Conservation (phyloP, 371 early-diverging fungal species). For the Choanephora cucurbitarum region DNA sequence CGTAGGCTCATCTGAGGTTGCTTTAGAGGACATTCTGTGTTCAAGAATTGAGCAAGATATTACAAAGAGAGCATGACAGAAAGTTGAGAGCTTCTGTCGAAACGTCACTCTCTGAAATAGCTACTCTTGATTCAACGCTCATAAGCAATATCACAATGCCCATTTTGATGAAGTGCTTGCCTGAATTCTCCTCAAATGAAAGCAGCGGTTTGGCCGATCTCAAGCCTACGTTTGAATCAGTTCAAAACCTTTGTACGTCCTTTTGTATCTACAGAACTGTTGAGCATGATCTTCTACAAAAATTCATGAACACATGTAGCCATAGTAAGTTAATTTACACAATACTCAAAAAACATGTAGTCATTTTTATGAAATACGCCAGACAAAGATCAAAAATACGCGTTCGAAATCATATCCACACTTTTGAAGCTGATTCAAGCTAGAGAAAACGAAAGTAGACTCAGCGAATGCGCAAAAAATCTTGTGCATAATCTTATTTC, state of each 20-base stretch:
- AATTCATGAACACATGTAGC: conserved; percentile 32
- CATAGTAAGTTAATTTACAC: conserved; percentile 21
- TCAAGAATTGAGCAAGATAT: conserved; percentile 5
- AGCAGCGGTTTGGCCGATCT: conserved; percentile 12
- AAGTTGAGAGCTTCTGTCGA: conserved; percentile 21
- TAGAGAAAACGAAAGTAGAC: conserved; percentile 51
- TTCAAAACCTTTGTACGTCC: conserved; percentile 25
- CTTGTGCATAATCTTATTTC: not conserved
- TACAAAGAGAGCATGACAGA: conserved; percentile 16
- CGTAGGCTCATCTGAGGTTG: no score
- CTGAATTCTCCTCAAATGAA: conserved; percentile 17
- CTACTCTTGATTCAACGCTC: conserved; percentile 20
- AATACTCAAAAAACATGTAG: not conserved
- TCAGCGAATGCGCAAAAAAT: conserved; percentile 6
- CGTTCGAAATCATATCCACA: conserved; percentile 45
- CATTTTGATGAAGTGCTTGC: conserved; percentile 23
- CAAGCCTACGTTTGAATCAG: conserved; percentile 21
- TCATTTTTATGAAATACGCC: not conserved
- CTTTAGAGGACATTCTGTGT: conserved; percentile 8
- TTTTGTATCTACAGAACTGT: conserved; percentile 27
- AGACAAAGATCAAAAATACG: conserved; percentile 39
- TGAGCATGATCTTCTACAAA: conserved; percentile 29
- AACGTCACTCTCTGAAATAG: conserved; percentile 29
- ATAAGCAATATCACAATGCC: conserved; percentile 35
- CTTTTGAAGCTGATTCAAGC: conserved; percentile 42